Conservation (phyloP, 202 grass and related monocot species). For the Hordeum pubiflorum region DNA sequence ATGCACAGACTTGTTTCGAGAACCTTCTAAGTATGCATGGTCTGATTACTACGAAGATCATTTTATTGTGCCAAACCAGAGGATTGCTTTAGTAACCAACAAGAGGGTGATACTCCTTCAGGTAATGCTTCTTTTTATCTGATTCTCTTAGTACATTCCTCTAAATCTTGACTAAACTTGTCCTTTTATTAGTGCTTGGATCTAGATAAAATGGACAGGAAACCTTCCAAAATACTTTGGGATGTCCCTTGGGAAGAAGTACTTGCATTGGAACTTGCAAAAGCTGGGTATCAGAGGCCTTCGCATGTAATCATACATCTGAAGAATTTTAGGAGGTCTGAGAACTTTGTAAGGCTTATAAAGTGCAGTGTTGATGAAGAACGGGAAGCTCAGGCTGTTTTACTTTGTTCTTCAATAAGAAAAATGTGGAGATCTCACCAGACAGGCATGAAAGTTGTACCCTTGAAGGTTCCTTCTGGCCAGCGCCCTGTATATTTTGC, state of each 20-base stretch:
- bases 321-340: constrained; percentile 77
- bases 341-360: constrained; percentile 78
- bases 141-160: neutral
- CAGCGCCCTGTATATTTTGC: constrained; percentile 62
- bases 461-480: constrained; percentile 83
- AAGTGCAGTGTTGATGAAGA: constrained; percentile 60
- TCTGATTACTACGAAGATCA: constrained; percentile 95
- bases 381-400: constrained; percentile 58
- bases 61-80: constrained; percentile 70
- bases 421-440: constrained; percentile 88
- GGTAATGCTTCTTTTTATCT: constrained; percentile 42
- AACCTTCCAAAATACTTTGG: constrained; percentile 94
- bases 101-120: constrained; percentile 92
- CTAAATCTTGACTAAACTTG: constrained; percentile 9
- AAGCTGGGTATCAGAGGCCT: constrained; percentile 68
- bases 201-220: constrained; percentile 90
- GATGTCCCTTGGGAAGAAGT: constrained; percentile 90
- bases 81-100: constrained; percentile 77
- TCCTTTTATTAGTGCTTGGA: constrained; percentile 61
- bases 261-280: constrained; percentile 85
- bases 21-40: constrained; percentile 99
- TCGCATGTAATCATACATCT: constrained; percentile 93
- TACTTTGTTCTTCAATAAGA: constrained; percentile 71
- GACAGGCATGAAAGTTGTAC: constrained; percentile 53
- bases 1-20: constrained; percentile 91